These are phyloP conservation scores for Talaromyces nanjingensis DNA, from an alignment of 495 filamentous ascomycete genomes.

Conservation along the genomic window DNA sequence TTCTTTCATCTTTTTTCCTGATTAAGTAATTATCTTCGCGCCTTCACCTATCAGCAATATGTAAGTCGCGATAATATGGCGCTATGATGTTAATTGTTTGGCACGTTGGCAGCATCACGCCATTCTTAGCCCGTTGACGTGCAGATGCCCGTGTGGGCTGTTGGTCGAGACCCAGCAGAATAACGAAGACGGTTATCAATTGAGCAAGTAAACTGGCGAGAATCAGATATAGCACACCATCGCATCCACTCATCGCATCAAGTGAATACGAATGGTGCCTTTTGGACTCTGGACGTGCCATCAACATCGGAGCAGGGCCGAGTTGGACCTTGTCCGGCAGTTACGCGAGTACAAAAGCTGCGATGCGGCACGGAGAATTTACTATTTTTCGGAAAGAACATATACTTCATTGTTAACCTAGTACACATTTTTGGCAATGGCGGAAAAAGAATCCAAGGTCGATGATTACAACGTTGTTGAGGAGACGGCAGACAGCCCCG, in stretches of 20 bases:
- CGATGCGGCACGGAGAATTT: neutral
- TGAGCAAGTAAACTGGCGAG: neutral
- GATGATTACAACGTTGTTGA: neutral
- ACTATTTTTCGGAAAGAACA: neutral
- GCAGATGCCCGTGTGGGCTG: neutral
- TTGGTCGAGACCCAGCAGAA: neutral
- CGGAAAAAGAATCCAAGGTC: neutral
- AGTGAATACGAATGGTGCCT: neutral
- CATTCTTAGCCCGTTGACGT: constrained; percentile 5
- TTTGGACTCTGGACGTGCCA: neutral
- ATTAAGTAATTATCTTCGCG: neutral
- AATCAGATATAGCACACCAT: neutral
- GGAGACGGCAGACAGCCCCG: neutral
- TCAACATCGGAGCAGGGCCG: neutral
- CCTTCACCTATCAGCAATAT: neutral
- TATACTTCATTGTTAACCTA: neutral
- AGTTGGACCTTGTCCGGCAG: neutral
- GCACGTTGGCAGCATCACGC: constrained; percentile 1
- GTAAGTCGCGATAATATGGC: neutral
- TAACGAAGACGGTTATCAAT: neutral
- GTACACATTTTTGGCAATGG: neutral
- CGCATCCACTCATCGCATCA: constrained; percentile 3
- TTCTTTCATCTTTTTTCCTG: neutral
- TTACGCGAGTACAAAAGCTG: neutral
- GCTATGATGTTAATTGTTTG: neutral